phyloP scores from a whole-genome alignment of 805 yeast species.

The Teunomyces lycoperdinae region DNA sequence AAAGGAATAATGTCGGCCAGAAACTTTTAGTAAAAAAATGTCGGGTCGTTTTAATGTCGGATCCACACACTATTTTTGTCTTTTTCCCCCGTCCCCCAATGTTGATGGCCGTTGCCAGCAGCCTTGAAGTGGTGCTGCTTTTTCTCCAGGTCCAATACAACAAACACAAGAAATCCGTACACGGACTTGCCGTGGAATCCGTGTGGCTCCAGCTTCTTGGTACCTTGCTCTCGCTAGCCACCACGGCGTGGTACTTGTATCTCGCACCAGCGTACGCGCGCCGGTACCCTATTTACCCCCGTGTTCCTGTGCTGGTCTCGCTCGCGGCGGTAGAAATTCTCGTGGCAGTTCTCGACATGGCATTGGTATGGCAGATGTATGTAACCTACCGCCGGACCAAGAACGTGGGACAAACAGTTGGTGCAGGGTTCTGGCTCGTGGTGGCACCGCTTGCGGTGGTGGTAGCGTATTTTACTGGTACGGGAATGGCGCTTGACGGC shows the following conservation, averaged over 20 bases:
- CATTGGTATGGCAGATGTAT: slow-evolving; percentile 24
- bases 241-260: neutral
- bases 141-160: slow-evolving; percentile 7
- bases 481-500: slow-evolving; percentile 31
- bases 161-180: slow-evolving; percentile 4
- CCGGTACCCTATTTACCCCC: slow-evolving; percentile 34
- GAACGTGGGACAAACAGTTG: slow-evolving; percentile 36
- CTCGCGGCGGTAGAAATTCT: slow-evolving; percentile 16
- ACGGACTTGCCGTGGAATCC: slow-evolving; percentile 7
- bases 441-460: slow-evolving; percentile 2
- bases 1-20: too few relatives aligned
- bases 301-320: slow-evolving; percentile 16
- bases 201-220: neutral
- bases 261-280: slow-evolving; percentile 7
- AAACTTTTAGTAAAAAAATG: neutral
- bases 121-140: slow-evolving; percentile 5
- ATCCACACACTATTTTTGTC: neutral
- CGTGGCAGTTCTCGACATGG: slow-evolving; percentile 9
- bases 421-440: slow-evolving; percentile 12
- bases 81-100: neutral
- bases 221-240: neutral
- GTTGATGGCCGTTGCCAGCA: neutral
- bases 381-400: slow-evolving; percentile 24
- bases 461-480: slow-evolving; percentile 5
- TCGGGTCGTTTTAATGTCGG: neutral